Base-by-base conservation (phyloP, 495 filamentous ascomycete species). In the Penicillium subrubescens region DNA sequence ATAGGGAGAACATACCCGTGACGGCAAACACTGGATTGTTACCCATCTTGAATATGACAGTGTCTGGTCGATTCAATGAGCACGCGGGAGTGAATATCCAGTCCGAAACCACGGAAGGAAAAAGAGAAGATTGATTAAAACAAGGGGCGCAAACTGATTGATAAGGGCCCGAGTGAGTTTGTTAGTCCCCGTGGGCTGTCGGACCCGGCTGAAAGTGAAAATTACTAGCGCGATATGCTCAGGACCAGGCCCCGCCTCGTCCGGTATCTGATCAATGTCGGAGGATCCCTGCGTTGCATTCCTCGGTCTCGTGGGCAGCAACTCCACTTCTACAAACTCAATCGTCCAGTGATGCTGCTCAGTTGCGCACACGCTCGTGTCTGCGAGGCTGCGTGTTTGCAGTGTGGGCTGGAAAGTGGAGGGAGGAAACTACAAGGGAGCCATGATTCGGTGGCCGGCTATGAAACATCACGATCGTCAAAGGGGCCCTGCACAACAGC, bases 21-120 rank as follows among this genome's bases (percentile, higher is more conserved):
- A 72, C 69, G 43, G 69, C 69, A 61, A 72, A 72, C 14, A 72
- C 69, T 11, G 59, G 48, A 35, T 68, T 68, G 43, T 62, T 53
- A 25, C 66, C 66, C 66, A 68, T 68, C 12, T 48, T 64, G 61
- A 59, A 21, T 52, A 5, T 15, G 56, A 29, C 21, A 12, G 34
- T 21, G 34, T 53, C 34, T 23, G n/a, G 33, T 58, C 23, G 23
- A 10, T 54, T 54, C 51, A 57, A 57, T 8, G 34, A 10, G 2
- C 25, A 41, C 19, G 56, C 35, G 19, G 12, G 27, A 58, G 35
- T 41, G 23, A 58, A 44, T 41, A 33, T 44, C 23, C 11, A 54
- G 59, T 27, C 41, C 39, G 25, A 54, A 48, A 35, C 53, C 39
- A n/a, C 1, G 25, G 15, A 57, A 19, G 19, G 31, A 23, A 51